Evolutionary conservation across 2,329 filamentous ascomycete genomes (phyloP).

Genomic region (Arachnopeziza araneosa): DNA sequence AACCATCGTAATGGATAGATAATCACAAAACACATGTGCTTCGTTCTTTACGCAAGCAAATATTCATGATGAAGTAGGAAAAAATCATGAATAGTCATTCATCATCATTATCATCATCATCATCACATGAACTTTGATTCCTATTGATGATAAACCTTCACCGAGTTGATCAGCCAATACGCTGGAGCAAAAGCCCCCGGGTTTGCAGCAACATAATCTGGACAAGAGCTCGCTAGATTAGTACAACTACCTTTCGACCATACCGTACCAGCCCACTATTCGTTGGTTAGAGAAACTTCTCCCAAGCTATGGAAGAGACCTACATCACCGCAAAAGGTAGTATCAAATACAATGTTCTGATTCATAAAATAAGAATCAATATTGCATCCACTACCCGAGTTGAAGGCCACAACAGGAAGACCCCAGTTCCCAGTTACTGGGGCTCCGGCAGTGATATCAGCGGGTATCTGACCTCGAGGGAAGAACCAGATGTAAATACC

Average conservation of each 20-base stretch:
- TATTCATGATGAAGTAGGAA: neutral
- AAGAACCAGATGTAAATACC: conserved; percentile 75
- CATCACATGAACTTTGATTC: neutral
- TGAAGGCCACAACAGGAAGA: conserved; percentile 59
- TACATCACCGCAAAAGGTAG: conserved; percentile 65
- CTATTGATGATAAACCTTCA: conserved; percentile 22
- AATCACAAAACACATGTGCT: no score
- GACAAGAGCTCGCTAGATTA: neutral
- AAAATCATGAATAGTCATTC: neutral
- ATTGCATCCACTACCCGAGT: conserved; percentile 51
- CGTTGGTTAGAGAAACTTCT: neutral
- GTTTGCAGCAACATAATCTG: conserved; percentile 22
- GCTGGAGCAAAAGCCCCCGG: conserved; percentile 19
- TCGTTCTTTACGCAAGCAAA: no score
- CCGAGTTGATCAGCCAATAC: conserved; percentile 26
- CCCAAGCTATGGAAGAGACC: neutral
- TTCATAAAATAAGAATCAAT: conserved; percentile 60
- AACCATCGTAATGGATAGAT: no score
- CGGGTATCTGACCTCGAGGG: conserved; percentile 54
- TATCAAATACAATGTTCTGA: conserved; percentile 69
- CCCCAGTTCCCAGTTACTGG: conserved; percentile 58
- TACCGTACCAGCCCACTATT: neutral
- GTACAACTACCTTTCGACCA: neutral
- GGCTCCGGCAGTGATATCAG: conserved; percentile 55
- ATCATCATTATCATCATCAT: neutral